Base-by-base conservation (phyloP, 2,329 filamentous ascomycete species). In the Exophiala spinifera region DNA sequence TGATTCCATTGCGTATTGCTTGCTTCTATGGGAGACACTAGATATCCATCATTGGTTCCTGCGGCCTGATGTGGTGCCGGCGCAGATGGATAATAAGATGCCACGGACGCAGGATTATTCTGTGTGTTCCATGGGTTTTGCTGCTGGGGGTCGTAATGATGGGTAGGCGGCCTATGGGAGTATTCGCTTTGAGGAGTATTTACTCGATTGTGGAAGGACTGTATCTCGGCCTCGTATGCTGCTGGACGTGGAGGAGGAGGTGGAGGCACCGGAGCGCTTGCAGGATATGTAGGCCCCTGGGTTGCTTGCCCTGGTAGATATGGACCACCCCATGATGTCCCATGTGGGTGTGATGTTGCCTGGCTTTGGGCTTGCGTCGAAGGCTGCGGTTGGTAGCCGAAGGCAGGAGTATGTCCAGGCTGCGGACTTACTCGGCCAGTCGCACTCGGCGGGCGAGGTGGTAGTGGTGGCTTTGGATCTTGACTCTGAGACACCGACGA, bases 161-260 rank as follows among this genome's bases (percentile, higher is more conserved):
- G 65, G 8, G 64, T 64, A 28, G 64, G 53, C 23, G 65, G 61
- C 17, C 63, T 57, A n/a, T 64, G 61, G 1, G 68, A 69, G 55
- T 70, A 71, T 46, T 66, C 60, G 25, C 64, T 59, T 19, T 60
- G 62, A n/a, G 65, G 61, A 55, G 53, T 64, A 63, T 47, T 68
- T 63, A 64, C 60, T 63, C 58, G 51, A 46, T 52, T 64, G 62
- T 56, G 49, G 13, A 55, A 55, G 15, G 67, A 65, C 20, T 64
- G 57, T 15, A 63, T 54, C 49, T 65, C 63, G 49, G 62, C 60
- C 45, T 73, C 68, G 59, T 75, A 73, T 31, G 62, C 66, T 5
- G 66, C 65, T 20, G 73, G 74, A 37, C 73, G 63, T 21, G 72
- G 72, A n/a, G 73, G 72, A 1, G 71, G 72, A n/a, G 67, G 69